phyloP scores from a whole-genome alignment of 495 filamentous ascomycete species.

The Bacidia rubella region DNA sequence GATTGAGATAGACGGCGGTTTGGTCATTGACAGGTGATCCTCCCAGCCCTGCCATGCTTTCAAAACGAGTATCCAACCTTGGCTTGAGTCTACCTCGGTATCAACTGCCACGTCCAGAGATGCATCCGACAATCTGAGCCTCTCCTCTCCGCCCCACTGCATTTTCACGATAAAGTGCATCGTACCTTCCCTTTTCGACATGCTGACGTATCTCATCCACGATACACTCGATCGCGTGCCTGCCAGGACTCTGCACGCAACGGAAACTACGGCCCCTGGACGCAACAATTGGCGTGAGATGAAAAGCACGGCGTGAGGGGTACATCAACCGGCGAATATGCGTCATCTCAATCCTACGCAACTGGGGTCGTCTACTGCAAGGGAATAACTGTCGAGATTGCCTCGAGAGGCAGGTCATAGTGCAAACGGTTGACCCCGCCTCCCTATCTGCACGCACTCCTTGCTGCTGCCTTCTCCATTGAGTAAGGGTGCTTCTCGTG shows the following conservation, averaged over 20 bases:
- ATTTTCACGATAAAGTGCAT: background rate
- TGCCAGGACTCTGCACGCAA: background rate
- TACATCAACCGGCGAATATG: background rate
- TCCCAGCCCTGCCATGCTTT: too few species aligned
- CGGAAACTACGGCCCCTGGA: background rate
- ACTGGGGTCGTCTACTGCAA: background rate
- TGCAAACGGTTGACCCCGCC: background rate
- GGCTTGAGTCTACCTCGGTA: too few species aligned
- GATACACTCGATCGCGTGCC: background rate
- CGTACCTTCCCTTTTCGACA: background rate
- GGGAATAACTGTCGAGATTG: background rate
- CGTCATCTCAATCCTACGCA: background rate
- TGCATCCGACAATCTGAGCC: too few species aligned
- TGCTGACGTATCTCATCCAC: background rate
- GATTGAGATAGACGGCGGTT: too few species aligned
- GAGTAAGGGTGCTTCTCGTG: background rate
- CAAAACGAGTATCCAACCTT: too few species aligned
- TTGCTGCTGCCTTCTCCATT: background rate
- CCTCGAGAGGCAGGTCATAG: background rate
- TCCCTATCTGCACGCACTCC: background rate
- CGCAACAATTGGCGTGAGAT: background rate
- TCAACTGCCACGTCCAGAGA: too few species aligned
- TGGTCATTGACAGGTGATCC: too few species aligned
- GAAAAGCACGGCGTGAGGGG: background rate
- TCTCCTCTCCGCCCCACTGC: background rate